Conservation (phyloP, 306 rosid species). For the Astragalus membranaceus region DNA sequence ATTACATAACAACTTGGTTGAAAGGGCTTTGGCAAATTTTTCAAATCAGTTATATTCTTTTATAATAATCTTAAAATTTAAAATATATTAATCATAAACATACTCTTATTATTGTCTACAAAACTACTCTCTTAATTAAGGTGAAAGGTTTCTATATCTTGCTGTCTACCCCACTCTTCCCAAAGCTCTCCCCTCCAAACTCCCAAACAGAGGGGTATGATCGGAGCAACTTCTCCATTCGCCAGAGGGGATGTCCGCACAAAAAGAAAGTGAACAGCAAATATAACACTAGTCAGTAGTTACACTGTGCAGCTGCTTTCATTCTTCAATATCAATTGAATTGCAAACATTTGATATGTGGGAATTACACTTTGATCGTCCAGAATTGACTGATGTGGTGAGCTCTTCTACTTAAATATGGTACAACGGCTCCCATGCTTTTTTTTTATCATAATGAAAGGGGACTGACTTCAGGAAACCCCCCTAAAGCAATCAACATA, state of each 20-base stretch:
- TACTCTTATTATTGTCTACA: too few relatives aligned
- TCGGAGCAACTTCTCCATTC: background rate
- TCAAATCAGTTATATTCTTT: too few relatives aligned
- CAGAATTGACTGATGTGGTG: constrained; percentile 13
- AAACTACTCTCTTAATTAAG: too few relatives aligned
- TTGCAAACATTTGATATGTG: background rate
- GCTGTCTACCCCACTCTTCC: too few relatives aligned
- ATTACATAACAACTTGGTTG: too few relatives aligned
- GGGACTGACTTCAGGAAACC: constrained; percentile 27
- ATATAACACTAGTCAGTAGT: background rate
- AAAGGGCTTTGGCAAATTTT: too few relatives aligned
- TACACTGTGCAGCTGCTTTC: background rate
- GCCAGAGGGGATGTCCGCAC: too few relatives aligned
- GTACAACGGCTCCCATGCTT: constrained; percentile 40
- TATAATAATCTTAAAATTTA: too few relatives aligned
- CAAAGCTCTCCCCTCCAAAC: too few relatives aligned
- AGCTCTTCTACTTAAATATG: constrained; percentile 37
- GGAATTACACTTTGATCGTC: constrained; percentile 17
- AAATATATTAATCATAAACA: too few relatives aligned
- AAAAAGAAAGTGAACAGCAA: background rate
- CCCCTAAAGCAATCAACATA: constrained; percentile 31
- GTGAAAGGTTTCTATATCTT: too few relatives aligned
- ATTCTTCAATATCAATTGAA: constrained; percentile 9
- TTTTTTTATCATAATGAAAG: constrained; percentile 21
- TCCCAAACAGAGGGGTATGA: background rate